Base-by-base conservation (phyloP, 2,329 filamentous ascomycete genomes). In the Westerdykella aurantiaca region DNA sequence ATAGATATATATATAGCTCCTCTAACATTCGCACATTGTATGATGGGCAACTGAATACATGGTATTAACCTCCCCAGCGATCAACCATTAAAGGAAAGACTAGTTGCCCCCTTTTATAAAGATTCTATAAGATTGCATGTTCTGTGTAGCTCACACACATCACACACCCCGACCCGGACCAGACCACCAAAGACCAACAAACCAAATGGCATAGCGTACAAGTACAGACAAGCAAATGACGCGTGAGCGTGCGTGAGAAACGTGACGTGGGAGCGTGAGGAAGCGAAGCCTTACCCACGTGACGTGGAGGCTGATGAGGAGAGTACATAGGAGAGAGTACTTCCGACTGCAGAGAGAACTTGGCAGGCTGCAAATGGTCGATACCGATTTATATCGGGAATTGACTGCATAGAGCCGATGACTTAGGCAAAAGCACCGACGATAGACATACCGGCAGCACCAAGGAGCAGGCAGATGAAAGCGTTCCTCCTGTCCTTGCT, bases 401-500 rank as follows among this genome's bases (percentile, higher is more conserved):
- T 29, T 12, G 25, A 12, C 25, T 29, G 25, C 11, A 29, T 29
- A 29, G 7, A 9, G 18, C 18, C 18, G 11, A 16, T 38, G 37
- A 29, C 42, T 51, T 60, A 67, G 29, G 64, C 64, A 43, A 67
- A 68, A 31, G 63, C 64, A 31, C 63, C 63, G 14, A 66, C 63
- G 34, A 63, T 53, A 4, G 59, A 47, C 66, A 69, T 69, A 34
- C 63, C 64, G 22, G 63, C 62, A 23, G 66, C 66, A 31, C 66
- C 66, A 44, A 69, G 18, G 6, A 69, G 55, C 1, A 69, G 57
- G 46, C 63, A 68, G 45, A 53, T 48, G 56, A 82, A 80, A 0
- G 79, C 80, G 2, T 58, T 51, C 23, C 73, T 76, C 67, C 78
- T 79, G 42, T 76, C 71, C 50, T 71, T 76, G 55, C 69, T 73